phyloP scores from a whole-genome alignment of 1,284 basidiomycete genomes.

The Coniferiporia sulphurascens region DNA sequence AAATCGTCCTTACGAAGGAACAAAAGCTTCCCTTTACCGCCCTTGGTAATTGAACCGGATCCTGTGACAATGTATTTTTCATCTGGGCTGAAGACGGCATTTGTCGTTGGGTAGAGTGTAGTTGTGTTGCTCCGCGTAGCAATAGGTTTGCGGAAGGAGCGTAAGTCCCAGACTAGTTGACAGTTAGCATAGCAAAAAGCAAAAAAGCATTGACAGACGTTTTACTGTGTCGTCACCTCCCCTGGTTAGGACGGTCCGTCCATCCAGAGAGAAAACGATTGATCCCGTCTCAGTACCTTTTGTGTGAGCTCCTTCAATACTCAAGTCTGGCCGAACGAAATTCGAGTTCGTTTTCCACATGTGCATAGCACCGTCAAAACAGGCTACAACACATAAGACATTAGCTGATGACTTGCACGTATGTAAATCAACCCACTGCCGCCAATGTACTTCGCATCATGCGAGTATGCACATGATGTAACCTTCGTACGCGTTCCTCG shows the following conservation, averaged over 20 bases:
- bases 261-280: slow-evolving; percentile 81
- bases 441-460: slow-evolving; percentile 80
- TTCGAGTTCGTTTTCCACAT: slow-evolving; percentile 93
- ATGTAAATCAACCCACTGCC: slow-evolving; percentile 55
- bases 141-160: slow-evolving; percentile 84
- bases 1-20: slow-evolving; percentile 70
- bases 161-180: slow-evolving; percentile 85
- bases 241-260: slow-evolving; percentile 74
- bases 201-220: slow-evolving; percentile 47
- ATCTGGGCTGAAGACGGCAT: slow-evolving; percentile 91
- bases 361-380: slow-evolving; percentile 87
- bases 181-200: slow-evolving; percentile 20
- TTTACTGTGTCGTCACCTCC: slow-evolving; percentile 95
- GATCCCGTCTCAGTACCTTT: slow-evolving; percentile 83
- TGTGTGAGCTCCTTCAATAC: slow-evolving; percentile 80
- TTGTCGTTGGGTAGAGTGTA: slow-evolving; percentile 87
- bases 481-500: slow-evolving; percentile 94
- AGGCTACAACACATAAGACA: slow-evolving; percentile 46
- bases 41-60: slow-evolving; percentile 57
- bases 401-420: not conserved
- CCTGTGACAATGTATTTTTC: slow-evolving; percentile 86
- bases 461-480: slow-evolving; percentile 80
- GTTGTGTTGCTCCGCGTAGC: slow-evolving; percentile 57
- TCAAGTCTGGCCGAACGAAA: slow-evolving; percentile 84
- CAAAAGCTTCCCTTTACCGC: slow-evolving; percentile 65